Conservation (phyloP, 305 asterid species). For the Stenogyne calaminthoides region DNA sequence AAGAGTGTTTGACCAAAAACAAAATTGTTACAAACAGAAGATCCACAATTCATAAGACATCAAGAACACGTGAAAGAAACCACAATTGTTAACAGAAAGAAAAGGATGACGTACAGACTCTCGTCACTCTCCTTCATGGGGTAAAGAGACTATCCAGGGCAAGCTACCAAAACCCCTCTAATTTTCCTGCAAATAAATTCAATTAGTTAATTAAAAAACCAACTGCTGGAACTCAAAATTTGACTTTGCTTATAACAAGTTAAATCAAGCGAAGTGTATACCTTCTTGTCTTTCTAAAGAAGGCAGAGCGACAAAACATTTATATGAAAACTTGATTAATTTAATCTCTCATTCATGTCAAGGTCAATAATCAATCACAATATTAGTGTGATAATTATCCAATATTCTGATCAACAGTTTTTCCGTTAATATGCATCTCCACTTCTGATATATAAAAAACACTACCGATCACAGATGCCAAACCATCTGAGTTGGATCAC, state of each 20-base stretch:
- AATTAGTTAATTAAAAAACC: background rate
- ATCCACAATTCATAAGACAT: background rate
- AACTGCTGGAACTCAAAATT: background rate
- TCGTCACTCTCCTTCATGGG: background rate
- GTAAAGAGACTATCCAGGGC: background rate
- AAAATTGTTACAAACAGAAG: background rate
- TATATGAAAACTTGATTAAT: background rate
- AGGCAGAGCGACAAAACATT: background rate
- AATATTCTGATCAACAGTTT: background rate
- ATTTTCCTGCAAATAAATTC: slow-evolving; percentile 23
- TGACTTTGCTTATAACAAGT: background rate
- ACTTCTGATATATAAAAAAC: background rate
- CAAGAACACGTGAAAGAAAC: background rate
- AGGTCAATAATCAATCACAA: background rate
- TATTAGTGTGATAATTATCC: background rate
- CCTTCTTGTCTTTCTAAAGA: slow-evolving; percentile 8
- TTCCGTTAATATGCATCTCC: background rate
- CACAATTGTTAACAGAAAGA: slow-evolving; percentile 6
- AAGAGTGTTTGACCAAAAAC: background rate
- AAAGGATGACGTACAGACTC: background rate
- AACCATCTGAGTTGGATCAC: background rate
- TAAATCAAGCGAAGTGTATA: background rate
- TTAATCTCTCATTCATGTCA: background rate
- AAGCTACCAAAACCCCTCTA: background rate
- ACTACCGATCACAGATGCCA: background rate